phyloP scores from a whole-genome alignment of 495 filamentous ascomycete species.

The Aspergillus ostianus region DNA sequence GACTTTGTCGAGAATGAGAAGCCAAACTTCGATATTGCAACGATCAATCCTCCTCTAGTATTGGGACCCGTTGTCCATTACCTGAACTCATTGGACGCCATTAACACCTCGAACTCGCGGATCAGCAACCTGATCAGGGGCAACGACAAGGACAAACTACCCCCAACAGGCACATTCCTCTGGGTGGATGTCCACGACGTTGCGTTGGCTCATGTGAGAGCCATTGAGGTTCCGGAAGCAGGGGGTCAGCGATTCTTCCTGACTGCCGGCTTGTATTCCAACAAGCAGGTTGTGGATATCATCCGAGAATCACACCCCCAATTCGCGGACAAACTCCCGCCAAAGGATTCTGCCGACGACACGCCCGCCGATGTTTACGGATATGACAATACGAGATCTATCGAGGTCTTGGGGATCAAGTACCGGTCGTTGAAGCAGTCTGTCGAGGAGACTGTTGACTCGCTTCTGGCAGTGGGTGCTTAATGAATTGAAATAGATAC shows the following conservation, averaged over 20 bases:
- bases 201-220: slow-evolving; percentile 68
- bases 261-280: slow-evolving; percentile 59
- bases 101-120: slow-evolving; percentile 68
- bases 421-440: slow-evolving; percentile 55
- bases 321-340: slow-evolving; percentile 57
- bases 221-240: slow-evolving; percentile 65
- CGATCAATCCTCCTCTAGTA: slow-evolving; percentile 70
- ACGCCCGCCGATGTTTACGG: slow-evolving; percentile 40
- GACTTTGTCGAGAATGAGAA: slow-evolving; percentile 77
- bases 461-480: slow-evolving; percentile 48
- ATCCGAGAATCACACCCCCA: slow-evolving; percentile 66
- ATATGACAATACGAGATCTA: slow-evolving; percentile 53
- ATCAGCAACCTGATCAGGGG: slow-evolving; percentile 56
- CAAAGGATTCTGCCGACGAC: slow-evolving; percentile 41
- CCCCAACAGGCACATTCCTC: slow-evolving; percentile 53
- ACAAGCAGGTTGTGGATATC: slow-evolving; percentile 63
- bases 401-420: slow-evolving; percentile 57
- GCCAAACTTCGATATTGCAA: slow-evolving; percentile 72
- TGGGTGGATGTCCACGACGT: slow-evolving; percentile 72
- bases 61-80: slow-evolving; percentile 67
- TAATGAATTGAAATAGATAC: slow-evolving; percentile 13
- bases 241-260: slow-evolving; percentile 71
- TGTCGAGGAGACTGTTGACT: slow-evolving; percentile 56
- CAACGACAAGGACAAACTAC: slow-evolving; percentile 62
- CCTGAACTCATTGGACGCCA: slow-evolving; percentile 60